Evolutionary conservation across 331 rosid genomes (phyloP).

Genomic region (Pyracantha coccinea): DNA sequence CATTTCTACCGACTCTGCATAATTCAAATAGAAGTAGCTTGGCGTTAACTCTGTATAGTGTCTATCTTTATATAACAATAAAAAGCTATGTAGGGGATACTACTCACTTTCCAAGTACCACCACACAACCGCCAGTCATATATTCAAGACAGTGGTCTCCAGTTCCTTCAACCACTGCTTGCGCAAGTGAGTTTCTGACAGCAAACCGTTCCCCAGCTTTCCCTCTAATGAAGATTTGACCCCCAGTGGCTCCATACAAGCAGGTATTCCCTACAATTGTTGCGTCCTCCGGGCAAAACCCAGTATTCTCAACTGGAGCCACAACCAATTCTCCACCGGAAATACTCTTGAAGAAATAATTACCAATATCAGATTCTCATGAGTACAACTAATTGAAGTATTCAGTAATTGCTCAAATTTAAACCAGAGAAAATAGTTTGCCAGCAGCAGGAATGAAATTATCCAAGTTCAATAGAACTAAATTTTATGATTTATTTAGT

Average conservation of each 20-base stretch:
- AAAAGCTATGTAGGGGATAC: conserved; percentile 15
- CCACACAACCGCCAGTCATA: conserved; percentile 99
- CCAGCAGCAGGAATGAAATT: background rate
- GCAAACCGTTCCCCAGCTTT: conserved; percentile 98
- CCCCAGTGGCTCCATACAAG: conserved; percentile 98
- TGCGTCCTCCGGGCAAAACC: conserved; percentile 90
- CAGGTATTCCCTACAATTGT: conserved; percentile 98
- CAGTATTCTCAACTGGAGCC: conserved; percentile 71
- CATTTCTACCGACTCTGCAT: conserved; percentile 97
- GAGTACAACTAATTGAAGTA: background rate
- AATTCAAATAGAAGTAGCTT: conserved; percentile 15
- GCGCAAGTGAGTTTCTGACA: conserved; percentile 94
- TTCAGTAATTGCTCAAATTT: background rate
- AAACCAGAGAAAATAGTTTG: background rate
- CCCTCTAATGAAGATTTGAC: conserved; percentile 90
- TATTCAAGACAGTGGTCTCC: conserved; percentile 98
- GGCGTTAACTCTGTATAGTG: conserved; percentile 5
- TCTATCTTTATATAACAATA: background rate
- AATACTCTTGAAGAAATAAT: conserved; percentile 55
- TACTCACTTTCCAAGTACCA: conserved; percentile 92
- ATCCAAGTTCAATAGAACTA: background rate
- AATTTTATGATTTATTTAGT: background rate
- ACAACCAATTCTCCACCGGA: conserved; percentile 97
- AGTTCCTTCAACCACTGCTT: conserved; percentile 97
- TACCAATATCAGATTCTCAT: conserved; percentile 15